phyloP scores from a whole-genome alignment of 257 asterid species.

The Oldenlandia corymbosa region DNA sequence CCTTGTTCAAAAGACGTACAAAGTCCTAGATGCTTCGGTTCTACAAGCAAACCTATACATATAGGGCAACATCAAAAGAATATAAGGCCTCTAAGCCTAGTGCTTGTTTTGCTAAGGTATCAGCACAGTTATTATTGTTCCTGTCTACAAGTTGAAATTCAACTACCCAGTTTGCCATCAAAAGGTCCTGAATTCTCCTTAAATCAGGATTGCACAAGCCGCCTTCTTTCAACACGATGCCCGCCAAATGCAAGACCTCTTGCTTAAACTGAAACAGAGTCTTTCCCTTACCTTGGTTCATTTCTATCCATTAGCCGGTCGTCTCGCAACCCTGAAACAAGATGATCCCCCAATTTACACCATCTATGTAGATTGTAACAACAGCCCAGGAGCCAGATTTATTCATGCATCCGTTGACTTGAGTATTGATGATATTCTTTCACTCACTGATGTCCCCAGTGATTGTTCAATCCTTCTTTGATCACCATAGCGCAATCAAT shows the following conservation, averaged over 20 bases:
- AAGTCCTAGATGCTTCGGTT: no score
- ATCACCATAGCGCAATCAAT: conserved; percentile 30
- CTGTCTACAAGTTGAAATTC: no score
- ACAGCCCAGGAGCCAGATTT: conserved; percentile 31
- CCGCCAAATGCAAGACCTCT: background rate
- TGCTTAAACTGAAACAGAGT: conserved; percentile 9
- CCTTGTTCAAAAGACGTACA: no score
- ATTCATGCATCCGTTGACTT: conserved; percentile 21
- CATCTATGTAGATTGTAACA: conserved; percentile 36
- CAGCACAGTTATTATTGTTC: no score
- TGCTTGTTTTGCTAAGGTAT: no score
- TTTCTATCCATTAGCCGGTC: conserved; percentile 59
- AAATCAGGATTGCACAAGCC: no score
- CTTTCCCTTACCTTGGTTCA: conserved; percentile 32
- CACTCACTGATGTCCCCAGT: conserved; percentile 28
- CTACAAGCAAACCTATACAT: no score
- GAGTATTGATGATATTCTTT: conserved; percentile 21
- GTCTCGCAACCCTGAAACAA: conserved; percentile 21
- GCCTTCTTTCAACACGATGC: no score
- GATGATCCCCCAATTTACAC: conserved; percentile 13
- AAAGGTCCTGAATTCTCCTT: no score
- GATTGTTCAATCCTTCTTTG: conserved; percentile 37
- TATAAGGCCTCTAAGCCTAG: no score
- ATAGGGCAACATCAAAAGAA: no score
- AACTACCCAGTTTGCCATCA: no score